Percentiles rank a stretch among this genome's conserved stretches.
Evolutionary conservation across 1,284 basidiomycete genomes (phyloP).

Genomic region (Erythrobasidium hasegawianum): DNA sequence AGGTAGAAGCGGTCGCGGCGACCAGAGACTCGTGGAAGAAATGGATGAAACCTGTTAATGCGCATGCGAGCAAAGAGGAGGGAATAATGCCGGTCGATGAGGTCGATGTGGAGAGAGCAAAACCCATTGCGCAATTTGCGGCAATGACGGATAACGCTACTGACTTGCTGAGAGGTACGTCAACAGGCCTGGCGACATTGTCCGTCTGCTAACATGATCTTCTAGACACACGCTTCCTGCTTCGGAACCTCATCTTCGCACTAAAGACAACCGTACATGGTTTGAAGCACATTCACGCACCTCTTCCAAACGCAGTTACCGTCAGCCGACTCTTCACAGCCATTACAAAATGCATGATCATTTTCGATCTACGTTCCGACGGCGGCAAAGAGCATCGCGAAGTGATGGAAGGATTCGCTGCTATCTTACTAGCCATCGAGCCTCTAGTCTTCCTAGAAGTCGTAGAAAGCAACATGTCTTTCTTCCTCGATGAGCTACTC

Average conservation of each 20-base stretch:
- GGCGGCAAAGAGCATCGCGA: conserved; percentile 74
- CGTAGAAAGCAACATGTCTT: conserved; percentile 80
- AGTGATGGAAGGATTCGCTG: conserved; percentile 74
- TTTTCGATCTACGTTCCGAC: conserved; percentile 70
- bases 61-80: conserved; percentile 48
- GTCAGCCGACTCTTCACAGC: conserved; percentile 84
- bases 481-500: conserved; percentile 75
- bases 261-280: conserved; percentile 65
- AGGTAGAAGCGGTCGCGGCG: conserved; percentile 70
- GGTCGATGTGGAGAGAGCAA: conserved; percentile 50
- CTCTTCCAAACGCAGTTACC: conserved; percentile 77
- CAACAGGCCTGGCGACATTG: not conserved
- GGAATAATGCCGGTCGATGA: conserved; percentile 27
- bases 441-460: conserved; percentile 90
- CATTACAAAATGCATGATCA: conserved; percentile 75
- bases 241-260: conserved; percentile 84
- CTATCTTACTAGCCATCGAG: conserved; percentile 56
- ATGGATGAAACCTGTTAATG: conserved; percentile 36
- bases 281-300: conserved; percentile 69
- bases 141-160: conserved; percentile 50
- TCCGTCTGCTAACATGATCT: not conserved
- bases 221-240: conserved; percentile 75
- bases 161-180: conserved; percentile 49
- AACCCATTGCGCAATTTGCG: conserved; percentile 50
- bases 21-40: conserved; percentile 45